Evolutionary conservation across 2,329 filamentous ascomycete genomes (phyloP), one percentile per base, ranked within the genome.

Genomic region (Colletotrichum gloeosporioides): DNA sequence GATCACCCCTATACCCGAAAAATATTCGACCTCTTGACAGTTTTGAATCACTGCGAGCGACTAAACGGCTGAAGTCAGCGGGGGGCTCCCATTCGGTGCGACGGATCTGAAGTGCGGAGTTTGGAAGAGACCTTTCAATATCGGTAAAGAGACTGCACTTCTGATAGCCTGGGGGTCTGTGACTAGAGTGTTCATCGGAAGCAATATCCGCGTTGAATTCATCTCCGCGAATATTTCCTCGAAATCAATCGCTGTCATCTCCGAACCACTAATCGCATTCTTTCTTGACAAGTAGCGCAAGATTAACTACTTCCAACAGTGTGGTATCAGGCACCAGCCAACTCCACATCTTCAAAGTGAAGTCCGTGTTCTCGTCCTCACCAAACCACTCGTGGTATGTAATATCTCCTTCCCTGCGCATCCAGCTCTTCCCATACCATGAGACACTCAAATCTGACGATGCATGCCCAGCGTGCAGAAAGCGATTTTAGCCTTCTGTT

Each of bases 131-230:
- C 13, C 2, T 0, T 34, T 15, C 13, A 15, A 34, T 15, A 15
- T 34, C 32, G 1, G 1, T 13, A 15, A 34, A 15, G 13, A 1
- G 32, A 15, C 13, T 34, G 2, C 32, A 34, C 1, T 22, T 57
- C 0, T 57, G 6, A 22, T 1, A 8, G 18, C 15, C 10, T 22
- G 12, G n/a, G 12, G 3, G 1, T 10, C 12, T 57, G n/a, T 25
- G 12, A 16, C 0, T 25, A 4, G 12, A 57, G 27, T 57, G 15
- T n/a, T 8, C 0, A 3, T 34, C 2, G 6, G 32, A 34, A 15
- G 32, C 22, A 4, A 25, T 8, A 13, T 57, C 12, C 22, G 25
- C 53, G 12, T 15, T 27, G 4, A 12, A 8, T 4, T 57, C 0
- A 27, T 22, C 22, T 57, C 12, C 6, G 53, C 25, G 2, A 7